A percentile compares a stretch with the other conserved stretches of the same genome.
Conservation (phyloP, 441 rosid species). For the Populus hybrid region DNA sequence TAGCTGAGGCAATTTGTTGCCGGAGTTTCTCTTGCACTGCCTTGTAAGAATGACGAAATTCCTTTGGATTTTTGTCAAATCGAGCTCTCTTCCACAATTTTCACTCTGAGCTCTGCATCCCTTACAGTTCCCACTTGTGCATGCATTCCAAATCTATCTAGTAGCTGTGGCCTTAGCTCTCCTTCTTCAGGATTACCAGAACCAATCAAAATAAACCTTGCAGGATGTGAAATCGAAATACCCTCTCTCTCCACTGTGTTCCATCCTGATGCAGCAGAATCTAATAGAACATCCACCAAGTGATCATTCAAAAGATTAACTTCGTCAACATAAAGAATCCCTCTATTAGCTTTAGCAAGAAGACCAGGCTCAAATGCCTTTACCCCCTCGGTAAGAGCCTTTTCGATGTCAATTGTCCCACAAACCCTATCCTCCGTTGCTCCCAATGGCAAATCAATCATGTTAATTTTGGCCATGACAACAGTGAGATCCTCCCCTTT, state of each 20-base stretch:
- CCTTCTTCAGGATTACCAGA: slow-evolving; percentile 99
- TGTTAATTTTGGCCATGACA: slow-evolving; percentile 59
- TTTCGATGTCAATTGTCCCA: slow-evolving; percentile 88
- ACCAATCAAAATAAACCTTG: slow-evolving; percentile 91
- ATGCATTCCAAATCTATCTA: slow-evolving; percentile 95
- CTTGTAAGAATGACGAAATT: slow-evolving; percentile 68
- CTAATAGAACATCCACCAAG: slow-evolving; percentile 89
- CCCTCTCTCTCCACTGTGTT: slow-evolving; percentile 98
- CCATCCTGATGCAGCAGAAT: slow-evolving; percentile 99
- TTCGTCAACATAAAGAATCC: slow-evolving; percentile 91
- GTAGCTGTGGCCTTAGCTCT: slow-evolving; percentile 92
- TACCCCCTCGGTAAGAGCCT: slow-evolving; percentile 90
- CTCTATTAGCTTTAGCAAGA: slow-evolving; percentile 92
- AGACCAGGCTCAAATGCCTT: slow-evolving; percentile 97
- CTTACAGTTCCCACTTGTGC: slow-evolving; percentile 94
- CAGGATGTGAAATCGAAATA: slow-evolving; percentile 91
- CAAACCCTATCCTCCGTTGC: slow-evolving; percentile 96
- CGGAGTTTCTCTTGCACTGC: slow-evolving; percentile 77
- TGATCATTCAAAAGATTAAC: slow-evolving; percentile 94
- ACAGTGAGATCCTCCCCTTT: slow-evolving; percentile 50
- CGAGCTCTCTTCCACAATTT: slow-evolving; percentile 89
- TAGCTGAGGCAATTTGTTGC: slow-evolving; percentile 62
- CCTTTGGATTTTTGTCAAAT: slow-evolving; percentile 81
- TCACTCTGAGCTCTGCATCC: slow-evolving; percentile 89
- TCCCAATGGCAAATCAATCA: slow-evolving; percentile 97